These are phyloP conservation scores for Macaranga tanarius DNA, from an alignment of 441 rosid species.

Conservation along the genomic window DNA sequence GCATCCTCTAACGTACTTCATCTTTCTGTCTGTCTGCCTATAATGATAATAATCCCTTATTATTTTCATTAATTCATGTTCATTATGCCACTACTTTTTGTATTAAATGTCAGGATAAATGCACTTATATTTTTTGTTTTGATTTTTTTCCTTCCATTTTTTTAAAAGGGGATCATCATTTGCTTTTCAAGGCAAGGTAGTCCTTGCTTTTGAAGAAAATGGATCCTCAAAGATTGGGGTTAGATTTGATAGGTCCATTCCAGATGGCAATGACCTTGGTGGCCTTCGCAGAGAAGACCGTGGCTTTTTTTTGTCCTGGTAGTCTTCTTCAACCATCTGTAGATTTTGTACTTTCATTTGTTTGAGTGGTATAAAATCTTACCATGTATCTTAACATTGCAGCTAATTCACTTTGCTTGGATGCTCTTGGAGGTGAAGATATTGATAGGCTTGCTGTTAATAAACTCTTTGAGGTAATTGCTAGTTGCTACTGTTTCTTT, in stretches of 20 bases:
- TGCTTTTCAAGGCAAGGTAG: slow-evolving; percentile 88
- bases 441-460: slow-evolving; percentile 74
- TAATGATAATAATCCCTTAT: background rate
- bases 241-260: slow-evolving; percentile 84
- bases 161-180: slow-evolving; percentile 67
- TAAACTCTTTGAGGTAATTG: slow-evolving; percentile 87
- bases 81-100: background rate
- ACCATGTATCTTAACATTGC: slow-evolving; percentile 16
- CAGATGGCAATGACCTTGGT: slow-evolving; percentile 95
- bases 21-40: background rate
- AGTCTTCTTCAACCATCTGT: slow-evolving; percentile 18
- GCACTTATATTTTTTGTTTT: background rate
- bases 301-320: slow-evolving; percentile 96
- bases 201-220: slow-evolving; percentile 94
- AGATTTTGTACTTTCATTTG: background rate
- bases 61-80: background rate
- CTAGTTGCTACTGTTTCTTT: slow-evolving; percentile 15
- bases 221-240: slow-evolving; percentile 88
- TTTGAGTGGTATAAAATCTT: background rate
- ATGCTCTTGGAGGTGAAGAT: slow-evolving; percentile 80
- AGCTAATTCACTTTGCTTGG: slow-evolving; percentile 87
- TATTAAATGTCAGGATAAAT: background rate
- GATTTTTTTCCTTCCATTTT: slow-evolving; percentile 1
- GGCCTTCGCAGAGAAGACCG: slow-evolving; percentile 89
- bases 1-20: slow-evolving; percentile 48